Evolutionary conservation across 148 eudicot genomes (phyloP), one percentile per base, ranked within the genome.

Genomic region (Persicaria maculosa): DNA sequence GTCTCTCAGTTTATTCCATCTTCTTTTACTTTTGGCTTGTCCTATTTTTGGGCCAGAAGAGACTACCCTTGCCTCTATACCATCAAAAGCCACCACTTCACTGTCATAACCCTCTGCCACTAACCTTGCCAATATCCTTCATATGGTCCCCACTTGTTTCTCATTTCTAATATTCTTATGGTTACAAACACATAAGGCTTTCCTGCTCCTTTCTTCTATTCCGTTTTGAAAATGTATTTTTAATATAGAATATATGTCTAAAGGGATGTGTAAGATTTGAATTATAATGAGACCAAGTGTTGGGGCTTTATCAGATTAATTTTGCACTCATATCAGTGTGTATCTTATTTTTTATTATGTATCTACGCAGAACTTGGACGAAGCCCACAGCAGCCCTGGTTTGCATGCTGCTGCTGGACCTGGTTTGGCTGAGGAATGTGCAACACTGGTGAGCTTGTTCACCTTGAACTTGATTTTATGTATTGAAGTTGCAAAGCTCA

Each of bases 371-470:
- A 92, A 85, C 80, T 77, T 96, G 79, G 99, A 96, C 79, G 99
- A 96, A 86, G 94, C 90, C 44, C 90, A 96, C 84, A 92, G 97
- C 85, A 96, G 97, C 81, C 90, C 97, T 80, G 99, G 99, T 75
- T 83, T 96, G 85, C 94, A 92, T 86, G 94, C 86, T 83, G 97
- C 97, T 75, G 97, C 99, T 76, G 99, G 99, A 75, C 94, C 97
- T 81, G 99, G 87, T 76, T 89, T 96, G 72, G 97, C 97, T 69
- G 99, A 96, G 84, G 97, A 96, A 83, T 92, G 94, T 86, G 89
- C 97, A 47, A 80, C 94, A 52, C 73, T 96, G 84, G 99, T 96
- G 86, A 74, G 86, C 68, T n/a, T 77, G 72, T 71, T 57, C 47
- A 47, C 74, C 44, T 67, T 48, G 40, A 64, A 20, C 52, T 73